A percentile compares a stretch with the other conserved stretches of the same genome.
Evolutionary conservation across 2,329 filamentous ascomycete genomes (phyloP).

Genomic region (Clarireedia monteithiana): DNA sequence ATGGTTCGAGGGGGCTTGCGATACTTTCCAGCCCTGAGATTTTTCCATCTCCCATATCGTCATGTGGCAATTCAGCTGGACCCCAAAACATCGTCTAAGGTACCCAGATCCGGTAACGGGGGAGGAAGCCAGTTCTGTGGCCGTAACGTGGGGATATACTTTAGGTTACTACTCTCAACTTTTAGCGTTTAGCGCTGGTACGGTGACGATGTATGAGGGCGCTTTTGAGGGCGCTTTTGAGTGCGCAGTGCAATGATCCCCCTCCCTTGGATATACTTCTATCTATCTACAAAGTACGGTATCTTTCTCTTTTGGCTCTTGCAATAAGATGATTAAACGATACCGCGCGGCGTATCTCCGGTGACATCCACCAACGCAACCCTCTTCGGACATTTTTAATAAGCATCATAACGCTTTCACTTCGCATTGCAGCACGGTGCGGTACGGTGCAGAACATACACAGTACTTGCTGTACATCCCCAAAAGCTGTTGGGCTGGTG

Average conservation of each 20-base stretch:
- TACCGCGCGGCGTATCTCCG: not conserved
- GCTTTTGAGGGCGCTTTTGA: not conserved
- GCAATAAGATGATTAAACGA: not conserved
- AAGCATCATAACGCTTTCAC: slow-evolving; percentile 5
- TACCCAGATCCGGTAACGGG: slow-evolving; percentile 1
- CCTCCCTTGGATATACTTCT: not conserved
- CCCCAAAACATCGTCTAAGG: slow-evolving; percentile 8
- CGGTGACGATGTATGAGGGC: not conserved
- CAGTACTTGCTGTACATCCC: not conserved
- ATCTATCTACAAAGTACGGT: not conserved
- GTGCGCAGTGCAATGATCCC: too few species aligned
- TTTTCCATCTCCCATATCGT: not conserved
- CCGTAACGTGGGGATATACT: slow-evolving; percentile 9
- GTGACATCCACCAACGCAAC: not conserved
- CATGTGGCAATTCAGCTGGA: slow-evolving; percentile 8
- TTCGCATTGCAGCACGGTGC: slow-evolving; percentile 1
- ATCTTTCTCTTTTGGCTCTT: not conserved
- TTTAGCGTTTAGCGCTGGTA: not conserved
- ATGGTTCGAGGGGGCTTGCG: not conserved
- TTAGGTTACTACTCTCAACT: not conserved
- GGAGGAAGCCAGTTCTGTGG: not conserved
- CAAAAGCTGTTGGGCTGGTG: not conserved
- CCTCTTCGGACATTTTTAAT: slow-evolving; percentile 4
- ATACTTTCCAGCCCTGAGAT: slow-evolving; percentile 1
- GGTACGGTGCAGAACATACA: not conserved